Evolutionary conservation across 768 basidiomycete species (phyloP), one percentile per base, ranked within the genome.

Genomic region (Coprinopsis sp.): DNA sequence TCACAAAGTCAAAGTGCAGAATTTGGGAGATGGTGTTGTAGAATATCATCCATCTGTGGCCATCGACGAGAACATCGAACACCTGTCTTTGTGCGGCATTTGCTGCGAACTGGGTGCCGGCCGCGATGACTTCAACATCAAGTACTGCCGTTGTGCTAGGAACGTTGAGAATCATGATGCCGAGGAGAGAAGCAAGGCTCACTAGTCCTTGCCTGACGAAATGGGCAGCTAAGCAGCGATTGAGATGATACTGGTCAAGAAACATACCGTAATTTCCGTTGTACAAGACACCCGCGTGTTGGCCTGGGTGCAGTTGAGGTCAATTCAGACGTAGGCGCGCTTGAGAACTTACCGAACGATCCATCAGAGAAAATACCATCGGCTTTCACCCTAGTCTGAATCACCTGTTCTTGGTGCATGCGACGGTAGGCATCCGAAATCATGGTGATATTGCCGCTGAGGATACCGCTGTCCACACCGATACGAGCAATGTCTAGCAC

Each of bases 1-100:
- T 57, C 47, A 85, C 83, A 56, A 84, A 79, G 55, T 88, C 85
- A 82, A 82, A 88, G 56, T 85, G 83, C 37, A 81, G 56, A 14
- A 78, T 72, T 3, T 70, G 63, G 1, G 84, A 83, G 22, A 72
- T 39, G 8, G 68, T 60, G 55, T 87, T 86, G 11, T 66, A 64
- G 55, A 74, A 82, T 22, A 85, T 79, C 82, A 86, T 84, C 85
- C 85, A 88, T 36, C 68, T 65, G 49, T 79, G 68, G 0, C 78
- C 85, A 25, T 77, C 69, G 47, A 86, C 70, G 4, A 83, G 63
- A 11, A 70, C 75, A 7, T 70, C 73, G 39, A 87, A 74, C 0
- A 82, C 82, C 22, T 55, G 47, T 51, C 70, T 65, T 11, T 74
- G 66, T 11, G 57, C 59, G 5, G 63, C 44, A 11, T 60, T 62